These are phyloP conservation scores for Gentiana macrophylla DNA, from an alignment of 257 asterid genomes.

Conservation along the genomic window DNA sequence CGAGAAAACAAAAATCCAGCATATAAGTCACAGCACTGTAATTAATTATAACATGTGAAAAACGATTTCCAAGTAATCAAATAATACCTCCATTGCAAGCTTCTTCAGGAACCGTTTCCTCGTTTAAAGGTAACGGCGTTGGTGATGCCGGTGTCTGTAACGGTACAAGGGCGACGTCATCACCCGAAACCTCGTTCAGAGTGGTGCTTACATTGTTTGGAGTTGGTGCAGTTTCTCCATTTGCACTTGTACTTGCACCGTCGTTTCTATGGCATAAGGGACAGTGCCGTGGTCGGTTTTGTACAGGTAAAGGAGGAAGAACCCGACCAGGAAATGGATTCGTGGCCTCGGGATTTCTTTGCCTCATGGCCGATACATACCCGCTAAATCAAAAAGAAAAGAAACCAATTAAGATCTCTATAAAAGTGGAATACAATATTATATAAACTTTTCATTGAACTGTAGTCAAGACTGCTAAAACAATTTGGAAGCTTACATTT, in stretches of 20 bases:
- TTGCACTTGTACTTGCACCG: slow-evolving; percentile 9
- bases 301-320: slow-evolving; percentile 42
- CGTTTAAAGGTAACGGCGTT: neutral
- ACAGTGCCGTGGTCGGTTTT: slow-evolving; percentile 68
- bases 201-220: neutral
- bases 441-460: too few relatives aligned
- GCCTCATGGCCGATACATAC: slow-evolving; percentile 49
- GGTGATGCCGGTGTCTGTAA: slow-evolving; percentile 4
- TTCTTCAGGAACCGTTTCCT: neutral
- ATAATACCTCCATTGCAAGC: neutral
- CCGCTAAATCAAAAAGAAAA: slow-evolving; percentile 47
- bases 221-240: slow-evolving; percentile 7
- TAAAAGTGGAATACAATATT: too few relatives aligned
- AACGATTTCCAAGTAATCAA: neutral
- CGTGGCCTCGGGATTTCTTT: slow-evolving; percentile 29
- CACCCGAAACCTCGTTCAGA: neutral
- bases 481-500: too few relatives aligned
- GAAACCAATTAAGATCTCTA: slow-evolving; percentile 1
- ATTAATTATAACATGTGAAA: neutral
- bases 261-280: slow-evolving; percentile 24
- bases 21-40: neutral
- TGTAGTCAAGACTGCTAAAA: too few relatives aligned
- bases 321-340: slow-evolving; percentile 29
- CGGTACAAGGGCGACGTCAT: neutral
- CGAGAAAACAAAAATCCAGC: neutral